A percentile compares a stretch with the other conserved stretches of the same genome.
Evolutionary conservation across 805 yeast genomes (phyloP).

Genomic region (Candida oleophila): DNA sequence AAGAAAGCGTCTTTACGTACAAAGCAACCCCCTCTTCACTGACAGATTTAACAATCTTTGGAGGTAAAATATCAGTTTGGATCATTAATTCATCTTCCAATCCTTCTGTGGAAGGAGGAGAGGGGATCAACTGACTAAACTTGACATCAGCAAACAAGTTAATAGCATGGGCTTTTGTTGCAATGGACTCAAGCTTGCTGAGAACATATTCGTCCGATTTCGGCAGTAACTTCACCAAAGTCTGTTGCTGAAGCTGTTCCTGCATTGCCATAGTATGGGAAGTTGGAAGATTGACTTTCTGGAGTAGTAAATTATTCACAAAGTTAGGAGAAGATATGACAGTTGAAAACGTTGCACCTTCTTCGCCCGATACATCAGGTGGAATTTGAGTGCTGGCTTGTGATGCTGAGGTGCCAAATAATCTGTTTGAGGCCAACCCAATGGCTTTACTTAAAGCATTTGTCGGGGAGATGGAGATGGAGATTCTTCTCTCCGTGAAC

Average conservation of each 20-base stretch:
- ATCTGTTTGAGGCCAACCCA: conserved; percentile 81
- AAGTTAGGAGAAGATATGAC: conserved; percentile 29
- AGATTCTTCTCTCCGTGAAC: conserved; percentile 59
- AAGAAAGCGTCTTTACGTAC: conserved; percentile 79
- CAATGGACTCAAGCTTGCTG: conserved; percentile 62
- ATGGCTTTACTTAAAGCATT: conserved; percentile 87
- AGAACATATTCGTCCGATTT: conserved; percentile 37
- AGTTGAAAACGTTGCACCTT: conserved; percentile 14
- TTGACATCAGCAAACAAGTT: conserved; percentile 88
- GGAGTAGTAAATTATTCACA: conserved; percentile 34
- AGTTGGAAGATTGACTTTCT: conserved; percentile 31
- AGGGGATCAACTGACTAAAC: conserved; percentile 78
- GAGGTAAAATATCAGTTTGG: conserved; percentile 51
- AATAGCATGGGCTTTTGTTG: conserved; percentile 90
- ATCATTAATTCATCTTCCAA: conserved; percentile 35
- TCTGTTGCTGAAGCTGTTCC: conserved; percentile 17
- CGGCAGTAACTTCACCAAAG: conserved; percentile 9
- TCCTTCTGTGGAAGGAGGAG: conserved; percentile 54
- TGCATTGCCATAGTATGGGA: conserved; percentile 19
- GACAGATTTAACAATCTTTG: conserved; percentile 52
- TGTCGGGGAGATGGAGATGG: conserved; percentile 75
- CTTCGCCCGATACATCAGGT: conserved; percentile 1
- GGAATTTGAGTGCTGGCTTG: background rate
- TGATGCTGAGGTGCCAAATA: conserved; percentile 41
- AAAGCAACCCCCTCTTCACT: conserved; percentile 86